Base-by-base conservation (phyloP, 2,329 filamentous ascomycete species). In the Fusarium albosuccineum region DNA sequence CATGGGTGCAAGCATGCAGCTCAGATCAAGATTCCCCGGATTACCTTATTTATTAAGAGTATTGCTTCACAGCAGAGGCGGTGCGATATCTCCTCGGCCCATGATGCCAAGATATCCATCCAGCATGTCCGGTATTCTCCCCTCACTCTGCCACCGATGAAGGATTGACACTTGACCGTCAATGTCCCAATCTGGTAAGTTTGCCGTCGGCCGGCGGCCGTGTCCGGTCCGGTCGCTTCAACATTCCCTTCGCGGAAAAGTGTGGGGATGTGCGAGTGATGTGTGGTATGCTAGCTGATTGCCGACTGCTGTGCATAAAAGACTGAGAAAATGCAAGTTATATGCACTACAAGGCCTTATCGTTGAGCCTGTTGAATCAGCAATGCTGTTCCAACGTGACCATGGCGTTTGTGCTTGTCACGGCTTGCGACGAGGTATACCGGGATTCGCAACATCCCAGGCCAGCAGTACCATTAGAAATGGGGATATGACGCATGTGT, bases 241-340 rank as follows among this genome's bases (percentile, higher is more conserved):
- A 63, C 60, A 64, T 64, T 64, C 59, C 61, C 29, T 63, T 63
- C 54, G 9, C 9, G 46, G 61, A 9, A 42, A 63, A 37, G 46
- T 44, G 30, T 33, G 30, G 30, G 30, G 30, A 33, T 9, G 11
- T 33, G 8, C 9, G 30, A 33, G 30, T 33, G 22, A 4, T 22
- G 22, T 22, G 22, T 22, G 5, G 22, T 22, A 22, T 22, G 22
- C 22, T 4, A 22, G 22, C 5, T 22, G 22, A 22, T 22, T 22
- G 22, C 5, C 22, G 22, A 22, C 22, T 22, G 22, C 22, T 22
- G 22, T 22, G 22, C 22, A 22, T 22, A 22, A 22, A 22, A 22
- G 22, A 22, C 22, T 22, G 22, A 22, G 22, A 22, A 22, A 4
- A 22, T 22, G 22, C 22, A 22, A 5, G 22, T 22, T 22, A 22